phyloP scores from a whole-genome alignment of 495 filamentous ascomycete genomes.

The Aspergillus ostianus region DNA sequence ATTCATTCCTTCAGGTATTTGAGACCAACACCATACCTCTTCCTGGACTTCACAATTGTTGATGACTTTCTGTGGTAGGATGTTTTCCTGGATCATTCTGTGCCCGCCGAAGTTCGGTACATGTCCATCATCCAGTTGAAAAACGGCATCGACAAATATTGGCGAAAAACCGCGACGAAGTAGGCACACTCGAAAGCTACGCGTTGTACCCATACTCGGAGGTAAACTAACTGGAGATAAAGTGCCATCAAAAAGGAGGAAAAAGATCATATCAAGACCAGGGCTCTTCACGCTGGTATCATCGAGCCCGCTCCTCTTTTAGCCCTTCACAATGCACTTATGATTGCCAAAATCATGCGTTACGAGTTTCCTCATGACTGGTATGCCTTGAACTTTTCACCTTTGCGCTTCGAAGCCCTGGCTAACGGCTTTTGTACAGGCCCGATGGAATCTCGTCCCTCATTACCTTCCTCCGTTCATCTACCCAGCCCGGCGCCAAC shows the following conservation, averaged over 20 bases:
- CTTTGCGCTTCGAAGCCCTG: background rate
- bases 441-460: constrained; percentile 54
- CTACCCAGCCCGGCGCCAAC: constrained; percentile 41
- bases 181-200: constrained; percentile 25
- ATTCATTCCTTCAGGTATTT: constrained; percentile 70
- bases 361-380: constrained; percentile 88
- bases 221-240: constrained; percentile 23
- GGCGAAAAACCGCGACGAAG: constrained; percentile 72
- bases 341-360: constrained; percentile 81
- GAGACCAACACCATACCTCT: constrained; percentile 1
- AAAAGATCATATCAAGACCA: constrained; percentile 69
- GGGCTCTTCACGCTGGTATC: constrained; percentile 68
- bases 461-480: constrained; percentile 57
- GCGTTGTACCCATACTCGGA: background rate
- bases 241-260: constrained; percentile 72
- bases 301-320: constrained; percentile 70
- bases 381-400: constrained; percentile 28
- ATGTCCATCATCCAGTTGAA: constrained; percentile 93
- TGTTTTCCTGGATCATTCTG: constrained; percentile 71
- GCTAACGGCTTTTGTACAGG: constrained; percentile 27
- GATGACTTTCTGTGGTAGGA: constrained; percentile 44
- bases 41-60: constrained; percentile 5
- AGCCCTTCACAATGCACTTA: constrained; percentile 81
- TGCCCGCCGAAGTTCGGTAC: constrained; percentile 75
- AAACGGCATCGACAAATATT: constrained; percentile 92